phyloP scores from a whole-genome alignment of 768 basidiomycete genomes.

The Plicaturopsis crispa region DNA sequence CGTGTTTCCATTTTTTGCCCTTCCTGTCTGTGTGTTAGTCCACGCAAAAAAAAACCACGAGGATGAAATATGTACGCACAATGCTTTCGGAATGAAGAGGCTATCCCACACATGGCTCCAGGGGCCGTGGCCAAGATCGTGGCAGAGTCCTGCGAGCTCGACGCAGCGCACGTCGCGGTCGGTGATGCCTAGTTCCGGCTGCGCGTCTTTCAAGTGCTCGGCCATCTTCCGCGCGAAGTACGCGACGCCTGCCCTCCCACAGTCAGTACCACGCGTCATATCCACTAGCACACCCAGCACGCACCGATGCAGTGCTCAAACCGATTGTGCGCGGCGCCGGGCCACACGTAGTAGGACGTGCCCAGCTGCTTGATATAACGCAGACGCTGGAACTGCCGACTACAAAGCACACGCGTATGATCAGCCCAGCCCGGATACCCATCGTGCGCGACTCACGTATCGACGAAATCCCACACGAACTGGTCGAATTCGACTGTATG shows the following conservation, averaged over 20 bases:
- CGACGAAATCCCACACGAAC: constrained; percentile 45
- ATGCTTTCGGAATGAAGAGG: constrained; percentile 56
- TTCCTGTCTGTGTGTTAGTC: constrained; percentile 24
- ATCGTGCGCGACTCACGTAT: constrained; percentile 47
- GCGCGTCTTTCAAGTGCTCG: constrained; percentile 43
- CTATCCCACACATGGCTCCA: constrained; percentile 84
- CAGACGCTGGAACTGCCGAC: constrained; percentile 71
- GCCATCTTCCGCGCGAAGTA: constrained; percentile 63
- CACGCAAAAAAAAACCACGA: background rate
- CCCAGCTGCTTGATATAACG: constrained; percentile 78
- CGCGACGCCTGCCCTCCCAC: constrained; percentile 52
- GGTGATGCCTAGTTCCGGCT: constrained; percentile 58
- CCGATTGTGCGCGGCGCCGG: constrained; percentile 70
- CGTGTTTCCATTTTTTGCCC: constrained; percentile 57
- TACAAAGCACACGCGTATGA: constrained; percentile 16
- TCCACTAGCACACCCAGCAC: too few species aligned
- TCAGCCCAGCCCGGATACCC: background rate
- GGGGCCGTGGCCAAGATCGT: constrained; percentile 82
- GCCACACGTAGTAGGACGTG: constrained; percentile 68
- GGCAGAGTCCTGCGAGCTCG: constrained; percentile 74
- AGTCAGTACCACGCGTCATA: background rate
- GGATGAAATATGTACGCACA: constrained; percentile 34
- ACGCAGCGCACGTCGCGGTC: constrained; percentile 71
- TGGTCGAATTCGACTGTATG: constrained; percentile 23
- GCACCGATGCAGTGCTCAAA: constrained; percentile 82